These are phyloP conservation scores for Linnemannia exigua DNA, from an alignment of 192 early-diverging fungal species.

Conservation along the genomic window DNA sequence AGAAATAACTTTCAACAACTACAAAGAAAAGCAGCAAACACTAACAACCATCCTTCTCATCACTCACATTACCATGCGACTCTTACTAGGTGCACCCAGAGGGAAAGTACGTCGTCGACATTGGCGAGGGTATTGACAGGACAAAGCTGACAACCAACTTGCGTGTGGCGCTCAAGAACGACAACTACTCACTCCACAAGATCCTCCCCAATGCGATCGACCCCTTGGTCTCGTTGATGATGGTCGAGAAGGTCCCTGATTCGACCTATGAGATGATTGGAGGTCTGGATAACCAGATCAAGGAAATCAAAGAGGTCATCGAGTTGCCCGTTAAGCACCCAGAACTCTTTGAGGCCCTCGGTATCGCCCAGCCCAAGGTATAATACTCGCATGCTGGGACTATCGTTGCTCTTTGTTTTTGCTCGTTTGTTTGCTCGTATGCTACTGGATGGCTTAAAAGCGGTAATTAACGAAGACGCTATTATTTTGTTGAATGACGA, in stretches of 20 bases:
- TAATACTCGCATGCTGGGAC: not conserved
- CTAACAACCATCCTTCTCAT: slow-evolving; percentile 32
- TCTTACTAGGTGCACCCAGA: slow-evolving; percentile 88
- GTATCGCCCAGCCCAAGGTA: slow-evolving; percentile 99
- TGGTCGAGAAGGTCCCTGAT: slow-evolving; percentile 99
- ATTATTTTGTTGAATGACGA: not conserved
- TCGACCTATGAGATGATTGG: slow-evolving; percentile 99
- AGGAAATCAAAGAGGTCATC: slow-evolving; percentile 99
- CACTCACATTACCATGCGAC: not conserved
- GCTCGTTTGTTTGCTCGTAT: not conserved
- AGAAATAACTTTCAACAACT: slow-evolving; percentile 33
- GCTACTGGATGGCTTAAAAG: not conserved
- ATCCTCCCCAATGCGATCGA: slow-evolving; percentile 98
- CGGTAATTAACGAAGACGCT: not conserved
- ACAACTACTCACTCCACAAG: slow-evolving; percentile 95
- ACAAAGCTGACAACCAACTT: slow-evolving; percentile 90
- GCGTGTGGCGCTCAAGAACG: slow-evolving; percentile 93
- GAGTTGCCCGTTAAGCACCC: slow-evolving; percentile 99
- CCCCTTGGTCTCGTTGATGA: slow-evolving; percentile 99
- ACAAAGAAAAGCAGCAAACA: not conserved
- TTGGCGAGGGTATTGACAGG: slow-evolving; percentile 93
- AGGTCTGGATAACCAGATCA: slow-evolving; percentile 99
- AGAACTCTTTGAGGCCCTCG: slow-evolving; percentile 97
- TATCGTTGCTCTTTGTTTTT: not conserved
- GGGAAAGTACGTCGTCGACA: slow-evolving; percentile 98